Base-by-base conservation (phyloP, 495 filamentous ascomycete species). In the Physcia stellaris region DNA sequence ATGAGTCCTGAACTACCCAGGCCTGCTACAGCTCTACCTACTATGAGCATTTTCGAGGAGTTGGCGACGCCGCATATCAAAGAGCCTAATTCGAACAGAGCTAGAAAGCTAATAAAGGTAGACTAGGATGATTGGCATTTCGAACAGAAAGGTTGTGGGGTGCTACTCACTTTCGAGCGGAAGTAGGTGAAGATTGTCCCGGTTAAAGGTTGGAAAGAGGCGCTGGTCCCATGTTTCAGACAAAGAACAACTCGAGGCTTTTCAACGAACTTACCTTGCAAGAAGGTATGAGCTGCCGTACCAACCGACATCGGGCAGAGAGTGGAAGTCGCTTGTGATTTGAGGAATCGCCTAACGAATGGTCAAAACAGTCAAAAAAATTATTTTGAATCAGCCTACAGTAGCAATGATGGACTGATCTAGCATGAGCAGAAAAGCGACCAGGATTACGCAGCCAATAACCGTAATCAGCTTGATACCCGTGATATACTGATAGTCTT, bases 131-230 rank as follows among this genome's bases (percentile, higher is more conserved):
- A 24, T 24, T 23, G 52, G 28, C 18, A n/a, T 24, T 1, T 42
- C 18, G 17, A 5, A 18, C 30, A 39, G 18, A 19, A 12, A 10
- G 9, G 27, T 22, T 35, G 20, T 35, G 23, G 9, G 13, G 6
- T n/a, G 12, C 37, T 6, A 23, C 35, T 37, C 37, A 59, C 61
- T 50, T 68, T 70, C 11, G 58, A 38, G 18, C 38, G 57, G 32
- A 68, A 67, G 19, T 63, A 48, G n/a, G 48, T 55, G 40, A 66
- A 73, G 10, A 70, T 24, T 32, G 60, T 70, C 1, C 68, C 68
- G 11, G 58, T 55, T 0, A 68, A 48, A 4, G 66, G 64, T 39
- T 67, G 66, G 13, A 70, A 43, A 24, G 59, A 48, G 29, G 54
- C 57, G 44, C 62, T 66, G 32, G n/a, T 40, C 35, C 15, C 24